A percentile compares a stretch with the other conserved stretches of the same genome.
phyloP scores from a whole-genome alignment of 441 rosid genomes.

The Flueggea neowawraea region DNA sequence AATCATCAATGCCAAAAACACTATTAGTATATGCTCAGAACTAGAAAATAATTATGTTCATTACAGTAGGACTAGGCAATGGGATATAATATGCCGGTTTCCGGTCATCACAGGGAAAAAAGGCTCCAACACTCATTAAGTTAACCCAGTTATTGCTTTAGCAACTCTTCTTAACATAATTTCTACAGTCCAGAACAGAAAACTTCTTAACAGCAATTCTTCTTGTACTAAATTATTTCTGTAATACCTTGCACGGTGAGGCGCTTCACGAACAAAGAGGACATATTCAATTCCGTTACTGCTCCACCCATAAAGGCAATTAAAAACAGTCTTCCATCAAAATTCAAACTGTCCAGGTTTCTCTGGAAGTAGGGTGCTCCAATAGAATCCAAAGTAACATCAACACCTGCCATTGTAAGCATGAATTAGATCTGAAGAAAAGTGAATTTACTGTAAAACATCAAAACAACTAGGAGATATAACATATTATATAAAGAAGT shows the following conservation, averaged over 20 bases:
- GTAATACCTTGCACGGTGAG: constrained; percentile 73
- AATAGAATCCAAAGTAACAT: constrained; percentile 75
- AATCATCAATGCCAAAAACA: background rate
- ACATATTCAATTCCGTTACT: constrained; percentile 47
- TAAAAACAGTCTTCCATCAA: constrained; percentile 76
- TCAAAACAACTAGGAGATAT: background rate
- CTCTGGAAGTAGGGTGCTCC: constrained; percentile 77
- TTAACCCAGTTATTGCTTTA: too few species aligned
- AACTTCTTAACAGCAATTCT: too few species aligned
- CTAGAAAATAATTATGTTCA: background rate
- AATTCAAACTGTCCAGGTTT: constrained; percentile 70
- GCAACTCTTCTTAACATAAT: too few species aligned
- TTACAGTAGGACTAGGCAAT: too few species aligned
- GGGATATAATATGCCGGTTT: too few species aligned
- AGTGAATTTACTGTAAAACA: background rate
- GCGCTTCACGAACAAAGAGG: constrained; percentile 57
- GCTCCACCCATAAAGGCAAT: constrained; percentile 73
- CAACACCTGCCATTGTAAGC: constrained; percentile 48
- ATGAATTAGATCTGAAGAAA: background rate
- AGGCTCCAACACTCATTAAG: too few species aligned
- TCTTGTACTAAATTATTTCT: background rate
- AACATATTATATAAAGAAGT: background rate
- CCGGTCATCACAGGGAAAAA: too few species aligned
- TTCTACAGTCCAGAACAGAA: too few species aligned
- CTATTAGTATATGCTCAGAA: background rate